phyloP scores from a whole-genome alignment of 169 alveolate genomes.

The Cryptosporidium parvum region DNA sequence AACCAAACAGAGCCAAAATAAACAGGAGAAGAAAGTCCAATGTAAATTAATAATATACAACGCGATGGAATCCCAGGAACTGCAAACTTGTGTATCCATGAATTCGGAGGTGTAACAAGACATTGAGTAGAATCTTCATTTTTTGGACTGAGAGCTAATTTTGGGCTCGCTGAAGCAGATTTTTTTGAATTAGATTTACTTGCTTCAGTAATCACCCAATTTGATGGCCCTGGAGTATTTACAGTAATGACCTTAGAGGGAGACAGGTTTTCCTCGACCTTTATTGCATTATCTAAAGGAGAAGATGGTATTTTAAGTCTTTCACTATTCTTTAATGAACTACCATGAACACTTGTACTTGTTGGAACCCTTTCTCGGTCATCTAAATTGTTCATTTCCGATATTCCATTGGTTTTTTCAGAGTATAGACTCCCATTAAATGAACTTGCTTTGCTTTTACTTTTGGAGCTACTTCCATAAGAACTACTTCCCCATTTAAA shows the following conservation, averaged over 20 bases:
- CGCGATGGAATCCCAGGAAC: constrained; percentile 39
- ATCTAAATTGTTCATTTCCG: neutral
- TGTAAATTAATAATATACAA: constrained; percentile 3
- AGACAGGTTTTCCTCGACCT: constrained; percentile 30
- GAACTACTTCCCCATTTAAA: constrained; percentile 51
- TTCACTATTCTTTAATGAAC: neutral
- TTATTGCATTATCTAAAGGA: neutral
- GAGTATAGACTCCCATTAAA: constrained; percentile 12
- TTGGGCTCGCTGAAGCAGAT: constrained; percentile 25
- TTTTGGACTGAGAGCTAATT: constrained; percentile 23
- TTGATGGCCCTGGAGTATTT: constrained; percentile 71
- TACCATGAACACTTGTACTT: neutral
- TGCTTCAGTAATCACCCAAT: constrained; percentile 72
- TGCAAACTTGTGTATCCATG: neutral
- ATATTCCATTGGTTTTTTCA: neutral
- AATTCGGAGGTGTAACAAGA: constrained; percentile 61
- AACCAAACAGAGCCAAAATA: constrained; percentile 37
- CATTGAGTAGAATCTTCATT: constrained; percentile 6
- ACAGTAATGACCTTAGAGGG: constrained; percentile 67
- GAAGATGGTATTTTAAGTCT: constrained; percentile 8
- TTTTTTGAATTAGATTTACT: constrained; percentile 20
- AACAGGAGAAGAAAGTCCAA: constrained; percentile 32
- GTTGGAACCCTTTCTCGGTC: neutral
- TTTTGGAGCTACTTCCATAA: constrained; percentile 8
- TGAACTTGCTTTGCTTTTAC: constrained; percentile 27